These are phyloP conservation scores for Neofusicoccum cordaticola DNA, from an alignment of 2,329 filamentous ascomycete species.

Conservation along the genomic window DNA sequence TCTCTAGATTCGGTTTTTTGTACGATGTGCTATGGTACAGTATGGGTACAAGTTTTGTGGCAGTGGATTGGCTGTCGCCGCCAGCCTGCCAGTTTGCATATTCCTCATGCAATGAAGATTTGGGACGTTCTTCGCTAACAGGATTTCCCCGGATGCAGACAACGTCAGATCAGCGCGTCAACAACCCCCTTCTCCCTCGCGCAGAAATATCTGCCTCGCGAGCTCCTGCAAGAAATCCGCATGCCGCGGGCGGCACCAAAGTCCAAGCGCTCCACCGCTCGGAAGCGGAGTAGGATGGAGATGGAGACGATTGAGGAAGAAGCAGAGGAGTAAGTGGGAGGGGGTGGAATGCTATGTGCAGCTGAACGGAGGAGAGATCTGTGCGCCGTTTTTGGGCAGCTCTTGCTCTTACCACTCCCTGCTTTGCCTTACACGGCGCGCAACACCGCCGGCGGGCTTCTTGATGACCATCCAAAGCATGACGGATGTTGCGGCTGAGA, in stretches of 20 bases:
- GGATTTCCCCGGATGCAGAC: conserved; percentile 50
- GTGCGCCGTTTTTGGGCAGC: too few relatives aligned
- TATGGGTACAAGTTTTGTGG: conserved; percentile 18
- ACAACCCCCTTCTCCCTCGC: conserved; percentile 84
- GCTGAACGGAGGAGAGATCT: too few relatives aligned
- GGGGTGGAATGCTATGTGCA: too few relatives aligned
- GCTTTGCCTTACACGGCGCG: conserved; percentile 72
- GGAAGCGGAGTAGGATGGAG: conserved; percentile 30
- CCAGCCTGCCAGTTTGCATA: conserved; percentile 21
- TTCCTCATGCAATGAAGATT: conserved; percentile 10
- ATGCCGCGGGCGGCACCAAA: conserved; percentile 54
- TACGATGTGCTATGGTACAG: conserved; percentile 19
- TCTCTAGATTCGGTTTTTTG: conserved; percentile 19
- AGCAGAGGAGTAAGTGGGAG: conserved; percentile 20
- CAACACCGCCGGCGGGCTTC: conserved; percentile 72
- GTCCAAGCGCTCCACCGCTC: conserved; percentile 35
- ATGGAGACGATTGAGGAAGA: conserved; percentile 42
- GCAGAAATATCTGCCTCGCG: conserved; percentile 75
- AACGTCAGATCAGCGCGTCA: conserved; percentile 69
- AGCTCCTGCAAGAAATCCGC: conserved; percentile 77
- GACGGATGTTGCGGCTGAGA: conserved; percentile 79
- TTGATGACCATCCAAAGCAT: conserved; percentile 97
- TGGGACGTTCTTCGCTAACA: conserved; percentile 5
- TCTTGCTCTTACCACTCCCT: conserved; percentile 62
- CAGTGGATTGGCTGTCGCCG: neutral